Conservation (phyloP, 2,329 filamentous ascomycete genomes). For the Exophiala spinifera region DNA sequence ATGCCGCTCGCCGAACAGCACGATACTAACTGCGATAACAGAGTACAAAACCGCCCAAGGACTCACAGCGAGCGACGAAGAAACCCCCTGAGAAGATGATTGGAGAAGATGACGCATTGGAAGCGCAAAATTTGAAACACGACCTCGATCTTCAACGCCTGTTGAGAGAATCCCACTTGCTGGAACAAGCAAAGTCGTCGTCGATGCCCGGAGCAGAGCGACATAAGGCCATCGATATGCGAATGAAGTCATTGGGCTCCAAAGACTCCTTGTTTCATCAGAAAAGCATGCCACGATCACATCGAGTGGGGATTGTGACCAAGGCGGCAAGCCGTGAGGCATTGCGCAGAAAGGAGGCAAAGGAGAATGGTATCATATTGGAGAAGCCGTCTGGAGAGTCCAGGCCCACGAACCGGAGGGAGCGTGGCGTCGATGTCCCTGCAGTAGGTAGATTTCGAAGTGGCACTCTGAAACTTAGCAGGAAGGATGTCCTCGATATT, state of each 20-base stretch:
- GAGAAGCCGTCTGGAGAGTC: conserved; percentile 53
- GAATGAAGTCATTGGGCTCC: conserved; percentile 76
- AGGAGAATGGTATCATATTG: conserved; percentile 85
- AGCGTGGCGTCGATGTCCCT: conserved; percentile 68
- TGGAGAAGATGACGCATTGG: conserved; percentile 47
- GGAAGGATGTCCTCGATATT: conserved; percentile 70
- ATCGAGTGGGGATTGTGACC: conserved; percentile 76
- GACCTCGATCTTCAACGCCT: conserved; percentile 89
- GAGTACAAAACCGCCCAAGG: conserved; percentile 22
- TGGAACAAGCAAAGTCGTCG: conserved; percentile 58
- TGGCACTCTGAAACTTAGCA: conserved; percentile 74
- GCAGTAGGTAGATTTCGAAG: conserved; percentile 76
- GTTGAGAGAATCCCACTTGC: conserved; percentile 85
- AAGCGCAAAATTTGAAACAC: conserved; percentile 72
- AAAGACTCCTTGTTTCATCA: conserved; percentile 72
- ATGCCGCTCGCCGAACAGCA: no score
- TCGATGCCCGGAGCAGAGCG: conserved; percentile 68
- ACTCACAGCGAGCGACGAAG: conserved; percentile 4
- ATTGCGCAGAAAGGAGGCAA: conserved; percentile 72
- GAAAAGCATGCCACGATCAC: conserved; percentile 82
- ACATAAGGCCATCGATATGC: conserved; percentile 77
- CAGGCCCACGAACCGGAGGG: conserved; percentile 46
- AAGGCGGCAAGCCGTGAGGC: conserved; percentile 65
- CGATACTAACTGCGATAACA: conserved; percentile 6
- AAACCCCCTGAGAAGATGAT: conserved; percentile 16